Conservation (phyloP, 768 basidiomycete genomes). For the Kwoniella heveanensis region DNA sequence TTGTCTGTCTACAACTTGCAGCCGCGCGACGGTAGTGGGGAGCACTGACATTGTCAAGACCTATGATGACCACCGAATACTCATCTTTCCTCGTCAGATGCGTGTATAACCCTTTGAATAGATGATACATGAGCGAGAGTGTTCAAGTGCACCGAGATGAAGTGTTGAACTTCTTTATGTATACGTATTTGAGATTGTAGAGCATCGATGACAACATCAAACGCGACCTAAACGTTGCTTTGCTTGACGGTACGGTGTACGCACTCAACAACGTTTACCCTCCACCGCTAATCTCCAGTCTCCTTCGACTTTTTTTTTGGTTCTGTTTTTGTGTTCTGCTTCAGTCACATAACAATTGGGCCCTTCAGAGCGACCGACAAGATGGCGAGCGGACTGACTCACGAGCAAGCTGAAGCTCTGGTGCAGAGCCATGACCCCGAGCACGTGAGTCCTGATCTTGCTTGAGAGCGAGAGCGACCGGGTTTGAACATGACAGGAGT, state of each 20-base stretch:
- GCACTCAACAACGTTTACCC: conserved; percentile 8
- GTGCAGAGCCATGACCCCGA: conserved; percentile 52
- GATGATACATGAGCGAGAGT: conserved; percentile 73
- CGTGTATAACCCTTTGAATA: conserved; percentile 87
- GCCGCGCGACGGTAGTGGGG: conserved; percentile 6
- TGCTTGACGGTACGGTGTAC: not conserved
- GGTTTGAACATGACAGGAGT: not conserved
- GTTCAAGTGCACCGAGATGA: not conserved
- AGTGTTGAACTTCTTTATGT: not conserved
- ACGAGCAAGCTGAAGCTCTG: conserved; percentile 42
- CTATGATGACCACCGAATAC: conserved; percentile 92
- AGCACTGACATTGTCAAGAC: conserved; percentile 58
- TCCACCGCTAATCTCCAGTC: not conserved
- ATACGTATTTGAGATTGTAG: not conserved
- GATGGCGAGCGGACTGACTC: conserved; percentile 20
- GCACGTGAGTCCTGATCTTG: conserved; percentile 63
- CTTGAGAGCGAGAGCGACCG: too few species aligned
- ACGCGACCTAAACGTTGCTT: not conserved
- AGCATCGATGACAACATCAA: conserved; percentile 5
- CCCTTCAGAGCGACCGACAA: too few species aligned
- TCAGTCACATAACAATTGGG: not conserved
- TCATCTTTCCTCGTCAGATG: conserved; percentile 80
- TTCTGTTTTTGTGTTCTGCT: not conserved
- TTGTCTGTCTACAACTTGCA: not conserved
- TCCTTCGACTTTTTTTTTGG: conserved; percentile 1